Percentiles rank a stretch among this genome's conserved stretches.
Conservation (phyloP, 2,329 filamentous ascomycete genomes). For the Achaetomium macrosporum region DNA sequence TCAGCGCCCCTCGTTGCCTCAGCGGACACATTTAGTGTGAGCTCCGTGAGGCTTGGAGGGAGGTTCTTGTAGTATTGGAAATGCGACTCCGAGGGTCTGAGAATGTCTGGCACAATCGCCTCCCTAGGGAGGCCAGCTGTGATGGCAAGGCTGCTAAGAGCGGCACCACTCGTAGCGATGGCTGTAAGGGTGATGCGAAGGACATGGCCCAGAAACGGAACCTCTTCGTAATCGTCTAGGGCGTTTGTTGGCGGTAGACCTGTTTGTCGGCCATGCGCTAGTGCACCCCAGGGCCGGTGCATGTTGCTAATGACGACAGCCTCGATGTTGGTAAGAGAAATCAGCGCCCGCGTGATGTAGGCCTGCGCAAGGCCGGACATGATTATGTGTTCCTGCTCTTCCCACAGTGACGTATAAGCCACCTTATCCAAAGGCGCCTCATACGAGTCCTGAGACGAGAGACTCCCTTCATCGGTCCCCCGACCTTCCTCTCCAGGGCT, state of each 20-base stretch:
- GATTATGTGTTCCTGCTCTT: constrained; percentile 8
- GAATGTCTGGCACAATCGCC: constrained; percentile 4
- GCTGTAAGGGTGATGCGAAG: constrained; percentile 5
- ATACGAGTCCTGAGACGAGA: constrained; percentile 6
- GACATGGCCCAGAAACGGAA: constrained; percentile 5
- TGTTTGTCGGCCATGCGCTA: constrained; percentile 8
- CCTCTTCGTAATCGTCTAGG: constrained; percentile 2
- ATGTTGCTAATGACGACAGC: constrained; percentile 8
- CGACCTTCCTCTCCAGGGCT: constrained; percentile 2
- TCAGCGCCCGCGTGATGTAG: constrained; percentile 7
- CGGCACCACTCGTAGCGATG: constrained; percentile 3
- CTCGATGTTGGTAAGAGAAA: constrained; percentile 7
- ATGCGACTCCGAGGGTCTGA: constrained; percentile 5
- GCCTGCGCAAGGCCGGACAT: constrained; percentile 6
- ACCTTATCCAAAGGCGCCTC: constrained; percentile 4
- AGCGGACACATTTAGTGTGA: constrained; percentile 4
- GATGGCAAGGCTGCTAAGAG: constrained; percentile 6
- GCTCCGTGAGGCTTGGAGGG: constrained; percentile 6
- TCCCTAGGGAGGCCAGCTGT: constrained; percentile 3
- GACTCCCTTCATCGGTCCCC: constrained; percentile 5
- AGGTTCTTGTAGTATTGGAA: constrained; percentile 6
- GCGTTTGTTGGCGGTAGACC: constrained; percentile 5
- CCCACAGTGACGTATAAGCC: constrained; percentile 7
- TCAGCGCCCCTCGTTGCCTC: constrained; percentile 1
- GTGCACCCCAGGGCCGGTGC: constrained; percentile 7